Base-by-base conservation (phyloP, 2,329 filamentous ascomycete genomes). In the Aspergillus sp. region DNA sequence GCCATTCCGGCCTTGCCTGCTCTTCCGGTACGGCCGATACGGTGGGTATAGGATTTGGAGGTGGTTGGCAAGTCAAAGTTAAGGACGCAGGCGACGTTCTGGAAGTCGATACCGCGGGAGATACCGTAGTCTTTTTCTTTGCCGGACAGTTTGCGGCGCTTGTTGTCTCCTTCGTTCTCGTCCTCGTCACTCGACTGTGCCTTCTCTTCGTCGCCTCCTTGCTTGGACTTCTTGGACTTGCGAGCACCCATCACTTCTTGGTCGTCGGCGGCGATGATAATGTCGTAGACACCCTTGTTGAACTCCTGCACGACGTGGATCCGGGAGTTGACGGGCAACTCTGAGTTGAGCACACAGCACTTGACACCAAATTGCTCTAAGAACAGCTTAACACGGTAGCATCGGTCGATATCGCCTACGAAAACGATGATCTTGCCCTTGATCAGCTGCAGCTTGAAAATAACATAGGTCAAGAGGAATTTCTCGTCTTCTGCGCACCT, bases 241-340 rank as follows among this genome's bases (percentile, higher is more conserved):
- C 69, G 70, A 5, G 56, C 49, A 10, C 86, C 89, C 9, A 95
- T 68, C 9, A 94, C 81, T 63, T 95, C 90, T 55, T 87, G 85
- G 64, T 95, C 90, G 59, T 98, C 93, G 0, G 89, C 90, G 1
- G 93, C 93, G 60, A 98, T 95, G 57, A 98, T 90, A 53, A 97
- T 96, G 60, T 98, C 91, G 76, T 98, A 98, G 5, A 97, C 84
- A 46, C 88, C 88, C 69, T 88, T 87, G 74, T 97, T 98, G 72
- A 98, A 98, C 66, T 97, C 90, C 60, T 97, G 87, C 2, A 98
- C 91, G 2, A 95, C 90, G 64, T 98, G 91, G 35, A 96, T 83
- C 50, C 93, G 80, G 1, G 88, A 93, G 62, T 96, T 96, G 55
- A 97, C 84, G 0, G 93, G 93, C 32, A 98, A 72, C 64, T 98